Evolutionary conservation across 306 rosid genomes (phyloP).

Genomic region (Lathyrus sativus): DNA sequence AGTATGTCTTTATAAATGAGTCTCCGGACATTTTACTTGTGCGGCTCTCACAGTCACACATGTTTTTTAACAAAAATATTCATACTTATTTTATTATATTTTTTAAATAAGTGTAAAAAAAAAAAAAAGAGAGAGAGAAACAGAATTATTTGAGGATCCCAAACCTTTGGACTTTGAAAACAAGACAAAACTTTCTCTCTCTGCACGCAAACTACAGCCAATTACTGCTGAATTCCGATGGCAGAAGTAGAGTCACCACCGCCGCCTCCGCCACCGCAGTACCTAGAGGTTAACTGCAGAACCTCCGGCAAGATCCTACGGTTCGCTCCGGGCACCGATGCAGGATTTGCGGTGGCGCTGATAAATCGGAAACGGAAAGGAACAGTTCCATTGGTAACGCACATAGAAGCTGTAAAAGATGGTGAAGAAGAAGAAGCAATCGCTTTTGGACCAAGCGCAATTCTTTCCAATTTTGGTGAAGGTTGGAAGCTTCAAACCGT

Average conservation of each 20-base stretch:
- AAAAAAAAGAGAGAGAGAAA: too few relatives aligned
- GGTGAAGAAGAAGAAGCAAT: conserved; percentile 75
- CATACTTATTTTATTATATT: too few relatives aligned
- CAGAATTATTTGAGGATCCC: background rate
- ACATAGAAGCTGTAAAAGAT: conserved; percentile 69
- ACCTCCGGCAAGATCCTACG: conserved; percentile 68
- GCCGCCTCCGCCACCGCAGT: conserved; percentile 31
- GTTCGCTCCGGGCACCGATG: conserved; percentile 67
- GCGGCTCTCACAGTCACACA: too few relatives aligned
- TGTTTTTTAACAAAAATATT: too few relatives aligned
- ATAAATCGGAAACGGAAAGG: conserved; percentile 56
- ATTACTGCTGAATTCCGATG: conserved; percentile 8
- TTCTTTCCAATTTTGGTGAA: conserved; percentile 54
- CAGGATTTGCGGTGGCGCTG: conserved; percentile 61
- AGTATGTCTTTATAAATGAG: too few relatives aligned
- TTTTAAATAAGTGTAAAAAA: too few relatives aligned
- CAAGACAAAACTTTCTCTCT: background rate
- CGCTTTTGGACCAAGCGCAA: conserved; percentile 65
- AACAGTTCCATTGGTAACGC: conserved; percentile 39
- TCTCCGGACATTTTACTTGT: too few relatives aligned
- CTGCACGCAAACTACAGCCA: too few relatives aligned
- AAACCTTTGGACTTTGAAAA: background rate
- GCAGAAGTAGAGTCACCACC: background rate
- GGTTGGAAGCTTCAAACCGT: conserved; percentile 70
- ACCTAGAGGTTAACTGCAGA: conserved; percentile 63